Evolutionary conservation across 805 yeast genomes (phyloP).

Genomic region (Monosporozyma aquatica): DNA sequence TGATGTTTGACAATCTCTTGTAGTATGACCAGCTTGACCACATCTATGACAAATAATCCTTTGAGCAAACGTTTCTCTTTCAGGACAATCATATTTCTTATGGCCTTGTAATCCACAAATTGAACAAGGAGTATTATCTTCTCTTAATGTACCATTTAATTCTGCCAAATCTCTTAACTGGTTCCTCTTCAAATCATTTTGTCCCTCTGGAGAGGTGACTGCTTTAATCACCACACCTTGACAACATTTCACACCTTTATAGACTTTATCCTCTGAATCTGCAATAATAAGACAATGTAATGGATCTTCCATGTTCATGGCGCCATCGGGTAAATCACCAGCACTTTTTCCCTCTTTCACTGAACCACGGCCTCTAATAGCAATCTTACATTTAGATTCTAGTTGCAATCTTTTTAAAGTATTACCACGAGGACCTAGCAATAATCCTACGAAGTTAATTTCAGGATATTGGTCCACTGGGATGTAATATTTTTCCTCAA

Average conservation of each 20-base stretch:
- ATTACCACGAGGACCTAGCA: constrained; percentile 93
- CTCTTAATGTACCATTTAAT: constrained; percentile 87
- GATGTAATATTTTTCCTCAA: constrained; percentile 72
- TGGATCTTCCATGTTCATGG: constrained; percentile 63
- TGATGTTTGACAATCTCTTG: constrained; percentile 61
- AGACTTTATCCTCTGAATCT: constrained; percentile 68
- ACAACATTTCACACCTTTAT: constrained; percentile 64
- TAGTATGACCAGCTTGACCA: constrained; percentile 78
- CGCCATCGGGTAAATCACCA: constrained; percentile 37
- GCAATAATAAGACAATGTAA: constrained; percentile 82
- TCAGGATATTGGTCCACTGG: constrained; percentile 85
- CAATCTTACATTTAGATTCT: constrained; percentile 81
- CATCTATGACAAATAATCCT: constrained; percentile 65
- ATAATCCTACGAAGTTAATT: constrained; percentile 82
- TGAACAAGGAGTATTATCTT: constrained; percentile 57
- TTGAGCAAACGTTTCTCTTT: constrained; percentile 40
- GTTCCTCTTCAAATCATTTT: constrained; percentile 80
- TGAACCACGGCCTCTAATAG: constrained; percentile 91
- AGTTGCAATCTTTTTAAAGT: constrained; percentile 73
- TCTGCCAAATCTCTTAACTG: constrained; percentile 90
- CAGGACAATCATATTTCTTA: constrained; percentile 56
- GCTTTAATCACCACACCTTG: constrained; percentile 75
- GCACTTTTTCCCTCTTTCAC: constrained; percentile 81
- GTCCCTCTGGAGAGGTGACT: constrained; percentile 83
- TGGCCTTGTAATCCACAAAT: constrained; percentile 63